These are phyloP conservation scores for Ophiostoma novo-ulmi DNA, from an alignment of 2,329 filamentous ascomycete genomes.

Conservation along the genomic window DNA sequence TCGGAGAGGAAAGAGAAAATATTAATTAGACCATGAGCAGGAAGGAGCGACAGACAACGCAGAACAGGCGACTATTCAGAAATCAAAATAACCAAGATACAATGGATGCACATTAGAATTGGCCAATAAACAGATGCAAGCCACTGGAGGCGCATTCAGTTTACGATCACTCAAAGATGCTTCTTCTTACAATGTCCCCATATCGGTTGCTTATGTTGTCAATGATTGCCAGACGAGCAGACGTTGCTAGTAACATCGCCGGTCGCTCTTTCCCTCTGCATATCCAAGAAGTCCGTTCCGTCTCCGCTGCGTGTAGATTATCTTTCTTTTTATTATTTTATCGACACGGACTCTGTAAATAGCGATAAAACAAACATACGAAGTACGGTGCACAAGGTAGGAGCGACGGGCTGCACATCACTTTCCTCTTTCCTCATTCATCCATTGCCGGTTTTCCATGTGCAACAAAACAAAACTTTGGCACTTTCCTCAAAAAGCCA, in stretches of 20 bases:
- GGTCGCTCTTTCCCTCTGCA: background rate
- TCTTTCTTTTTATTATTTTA: background rate
- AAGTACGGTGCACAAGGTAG: background rate
- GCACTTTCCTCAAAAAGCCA: constrained; percentile 7
- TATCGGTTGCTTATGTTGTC: background rate
- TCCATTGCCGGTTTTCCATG: background rate
- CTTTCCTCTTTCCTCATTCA: constrained; percentile 8
- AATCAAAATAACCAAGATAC: background rate
- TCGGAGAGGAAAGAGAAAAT: background rate
- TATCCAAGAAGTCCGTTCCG: background rate
- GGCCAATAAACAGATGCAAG: background rate
- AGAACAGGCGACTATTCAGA: background rate
- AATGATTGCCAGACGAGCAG: background rate
- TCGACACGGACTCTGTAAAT: background rate
- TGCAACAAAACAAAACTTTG: background rate
- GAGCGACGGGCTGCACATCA: background rate
- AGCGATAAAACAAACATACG: background rate
- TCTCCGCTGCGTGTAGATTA: background rate
- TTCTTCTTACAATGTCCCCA: background rate
- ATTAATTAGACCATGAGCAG: background rate
- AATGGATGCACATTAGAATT: background rate
- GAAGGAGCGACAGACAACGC: background rate
- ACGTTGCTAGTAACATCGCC: background rate
- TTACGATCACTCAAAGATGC: background rate
- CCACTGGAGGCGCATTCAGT: background rate